Evolutionary conservation across 2,329 filamentous ascomycete species (phyloP).

Genomic region (Hyphodiscus sp.): DNA sequence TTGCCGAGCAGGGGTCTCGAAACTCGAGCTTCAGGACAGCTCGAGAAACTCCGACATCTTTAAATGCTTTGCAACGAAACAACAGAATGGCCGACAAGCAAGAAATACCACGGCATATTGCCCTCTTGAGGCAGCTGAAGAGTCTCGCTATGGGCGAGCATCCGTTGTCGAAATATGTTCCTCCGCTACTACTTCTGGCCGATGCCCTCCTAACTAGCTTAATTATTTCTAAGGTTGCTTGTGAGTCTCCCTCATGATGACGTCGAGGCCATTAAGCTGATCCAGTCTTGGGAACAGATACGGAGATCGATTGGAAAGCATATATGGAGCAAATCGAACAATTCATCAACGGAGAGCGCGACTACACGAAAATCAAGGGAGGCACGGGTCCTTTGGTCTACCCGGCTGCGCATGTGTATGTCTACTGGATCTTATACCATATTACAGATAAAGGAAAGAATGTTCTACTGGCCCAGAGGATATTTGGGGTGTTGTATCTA

Average conservation of each 20-base stretch:
- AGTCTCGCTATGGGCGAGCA: constrained; percentile 23
- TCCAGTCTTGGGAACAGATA: constrained; percentile 50
- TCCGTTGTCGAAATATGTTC: constrained; percentile 23
- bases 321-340: constrained; percentile 92
- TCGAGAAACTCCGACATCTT: neutral
- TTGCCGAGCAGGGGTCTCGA: neutral
- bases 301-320: constrained; percentile 94
- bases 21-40: neutral
- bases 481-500: constrained; percentile 79
- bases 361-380: constrained; percentile 81
- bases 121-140: constrained; percentile 17
- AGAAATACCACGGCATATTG: constrained; percentile 5
- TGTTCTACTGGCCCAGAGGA: constrained; percentile 71
- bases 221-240: constrained; percentile 26
- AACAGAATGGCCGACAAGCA: constrained; percentile 1
- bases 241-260: constrained; percentile 13
- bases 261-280: neutral
- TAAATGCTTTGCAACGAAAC: constrained; percentile 6
- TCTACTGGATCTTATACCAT: constrained; percentile 73
- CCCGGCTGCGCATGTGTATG: constrained; percentile 88
- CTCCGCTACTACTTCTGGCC: constrained; percentile 19
- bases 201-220: constrained; percentile 26
- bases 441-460: constrained; percentile 71
- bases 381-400: constrained; percentile 92
- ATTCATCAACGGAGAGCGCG: constrained; percentile 75